These are phyloP conservation scores for Zygosaccharomyces pseudobailii DNA, from an alignment of 1,139 yeast species.

Conservation along the genomic window DNA sequence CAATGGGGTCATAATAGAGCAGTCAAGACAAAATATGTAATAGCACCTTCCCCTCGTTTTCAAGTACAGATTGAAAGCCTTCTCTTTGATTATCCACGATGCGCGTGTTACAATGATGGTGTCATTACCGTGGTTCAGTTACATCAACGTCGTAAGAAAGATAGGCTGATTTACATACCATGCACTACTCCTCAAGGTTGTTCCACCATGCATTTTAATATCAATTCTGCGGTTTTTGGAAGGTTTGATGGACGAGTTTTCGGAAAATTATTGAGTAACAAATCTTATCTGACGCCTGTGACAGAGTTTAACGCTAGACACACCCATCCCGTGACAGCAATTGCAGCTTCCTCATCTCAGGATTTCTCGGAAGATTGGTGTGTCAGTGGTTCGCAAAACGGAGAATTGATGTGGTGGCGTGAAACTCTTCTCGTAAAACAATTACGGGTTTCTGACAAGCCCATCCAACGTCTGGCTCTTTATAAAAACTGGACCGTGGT, in stretches of 20 bases:
- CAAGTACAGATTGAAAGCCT: slow-evolving; percentile 28
- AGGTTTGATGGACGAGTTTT: slow-evolving; percentile 43
- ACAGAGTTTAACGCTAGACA: slow-evolving; percentile 35
- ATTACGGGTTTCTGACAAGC: slow-evolving; percentile 21
- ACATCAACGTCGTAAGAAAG: slow-evolving; percentile 28
- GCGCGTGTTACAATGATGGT: slow-evolving; percentile 37
- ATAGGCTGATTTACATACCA: slow-evolving; percentile 34
- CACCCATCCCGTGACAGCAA: slow-evolving; percentile 36
- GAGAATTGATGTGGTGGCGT: slow-evolving; percentile 39
- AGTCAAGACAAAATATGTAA: slow-evolving; percentile 30
- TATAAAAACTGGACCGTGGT: slow-evolving; percentile 28
- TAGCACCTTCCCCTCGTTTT: slow-evolving; percentile 24
- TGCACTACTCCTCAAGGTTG: slow-evolving; percentile 39
- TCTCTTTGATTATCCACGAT: slow-evolving; percentile 35
- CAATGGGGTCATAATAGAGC: slow-evolving; percentile 53
- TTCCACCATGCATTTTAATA: slow-evolving; percentile 35
- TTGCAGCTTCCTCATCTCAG: slow-evolving; percentile 24
- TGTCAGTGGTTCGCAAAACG: slow-evolving; percentile 41
- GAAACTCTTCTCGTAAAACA: slow-evolving; percentile 28
- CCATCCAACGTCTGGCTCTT: slow-evolving; percentile 27
- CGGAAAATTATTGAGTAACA: slow-evolving; percentile 38
- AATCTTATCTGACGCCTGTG: slow-evolving; percentile 37
- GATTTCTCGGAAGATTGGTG: slow-evolving; percentile 32
- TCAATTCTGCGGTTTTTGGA: slow-evolving; percentile 40
- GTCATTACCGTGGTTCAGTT: slow-evolving; percentile 34